Base-by-base conservation (phyloP, 2,329 filamentous ascomycete species). In the Pyricularia grisea region DNA sequence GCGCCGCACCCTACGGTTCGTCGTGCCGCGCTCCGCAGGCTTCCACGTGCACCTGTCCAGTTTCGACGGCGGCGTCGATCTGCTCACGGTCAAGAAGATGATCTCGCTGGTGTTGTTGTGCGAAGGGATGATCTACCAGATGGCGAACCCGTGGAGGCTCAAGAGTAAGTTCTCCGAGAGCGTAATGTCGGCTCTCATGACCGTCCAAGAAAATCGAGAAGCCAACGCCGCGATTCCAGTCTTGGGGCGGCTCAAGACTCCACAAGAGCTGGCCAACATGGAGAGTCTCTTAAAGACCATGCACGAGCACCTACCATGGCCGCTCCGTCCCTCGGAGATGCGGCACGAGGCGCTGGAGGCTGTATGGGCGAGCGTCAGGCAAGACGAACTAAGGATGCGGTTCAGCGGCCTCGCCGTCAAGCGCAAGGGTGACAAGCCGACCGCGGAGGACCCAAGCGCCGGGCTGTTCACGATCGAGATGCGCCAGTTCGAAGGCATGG, bases 21-120 rank as follows among this genome's bases (percentile, higher is more conserved):
- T 55, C 10, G 58, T 60, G 20, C 23, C 28, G n/a, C 28, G 20
- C 28, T 12, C 9, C 17, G 66, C 66, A 28, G 66, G 66, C 28
- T 14, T 68, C 27, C 66, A 68, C 66, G n/a, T 68, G 42, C 66
- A 68, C 66, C 14, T 68, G n/a, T 60, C 42, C 6, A 31, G 58
- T 28, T 20, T 25, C n/a, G 27, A 27, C 0, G 27, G 28, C 50
- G 27, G 17, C 28, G 58, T 68, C 27, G 33, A n/a, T 5, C n/a
- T 31, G 55, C 50, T 63, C 14, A 63, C 50, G 7, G 55, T n/a
- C 50, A 61, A 58, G 28, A 68, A 63, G 66, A 28, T 68, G 66
- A 12, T 68, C 14, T 31, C 66, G 28, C 55, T 68, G 28, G n/a
- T 68, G 25, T 2, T 68, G 28, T 7, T 68, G 50, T 12, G 55